Evolutionary conservation across 2,329 filamentous ascomycete genomes (phyloP), one percentile per base, ranked within the genome.

Genomic region (Talaromyces sp.): DNA sequence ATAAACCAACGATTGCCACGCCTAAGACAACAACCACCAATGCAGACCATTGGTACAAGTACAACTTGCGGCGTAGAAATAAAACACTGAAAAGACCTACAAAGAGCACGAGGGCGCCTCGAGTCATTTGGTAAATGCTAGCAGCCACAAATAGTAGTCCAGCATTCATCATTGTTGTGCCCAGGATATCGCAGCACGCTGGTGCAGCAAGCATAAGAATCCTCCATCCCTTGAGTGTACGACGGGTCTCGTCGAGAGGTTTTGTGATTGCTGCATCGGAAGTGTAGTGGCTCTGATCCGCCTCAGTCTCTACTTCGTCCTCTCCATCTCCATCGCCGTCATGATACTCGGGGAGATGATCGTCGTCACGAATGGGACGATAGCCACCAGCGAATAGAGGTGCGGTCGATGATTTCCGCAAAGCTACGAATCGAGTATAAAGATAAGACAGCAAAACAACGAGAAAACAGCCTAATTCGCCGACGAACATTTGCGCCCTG

Each of bases 61-160:
- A 85, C 37, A 99, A 82, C 68, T 86, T 88, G 55, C 92, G 86
- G 70, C 86, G 88, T 63, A 99, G 81, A 76, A 99, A 98, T 12
- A 96, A 71, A 31, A 99, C 93, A 71, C 92, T 96, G 79, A 99
- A 97, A 0, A 98, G 80, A 0, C 95, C 95, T 21, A 99, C 95
- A 70, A 99, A 99, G 6, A 99, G 83, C 2, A 99, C 93, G 46
- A 99, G 83, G 0, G 95, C 95, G 8, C 95, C 95, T 64, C 95
- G 84, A 1, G 93, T 98, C 95, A 99, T 99, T 79, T 99, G 95
- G 78, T 97, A 99, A 72, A 99, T 97, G 65, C 91, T 96, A 1
- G 95, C 92, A 12, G 91, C 95, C 25, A 98, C 93, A 73, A 98
- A 93, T 56, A 98, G 83, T 68, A 99, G 82, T 3, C 95, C 95